Conservation (phyloP, 2,329 filamentous ascomycete species). For the Sphaceloma murrayae region DNA sequence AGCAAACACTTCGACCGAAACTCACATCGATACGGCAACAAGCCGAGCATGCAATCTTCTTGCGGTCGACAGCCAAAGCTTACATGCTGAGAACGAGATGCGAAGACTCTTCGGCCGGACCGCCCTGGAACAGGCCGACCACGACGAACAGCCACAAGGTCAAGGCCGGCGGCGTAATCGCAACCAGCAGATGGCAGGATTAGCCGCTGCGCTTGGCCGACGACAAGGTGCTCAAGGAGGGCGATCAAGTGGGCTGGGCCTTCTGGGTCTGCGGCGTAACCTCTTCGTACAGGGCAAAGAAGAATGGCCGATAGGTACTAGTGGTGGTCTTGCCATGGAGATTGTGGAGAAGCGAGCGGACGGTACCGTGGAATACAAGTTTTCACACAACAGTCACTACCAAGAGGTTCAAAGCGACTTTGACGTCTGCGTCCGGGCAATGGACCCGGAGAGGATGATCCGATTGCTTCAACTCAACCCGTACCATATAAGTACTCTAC, state of each 20-base stretch:
- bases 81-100: conserved; percentile 91
- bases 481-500: conserved; percentile 87
- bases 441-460: conserved; percentile 78
- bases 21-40: conserved; percentile 34
- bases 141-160: conserved; percentile 37
- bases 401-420: conserved; percentile 67
- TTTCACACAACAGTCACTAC: conserved; percentile 66
- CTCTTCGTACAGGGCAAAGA: conserved; percentile 80
- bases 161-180: conserved; percentile 48
- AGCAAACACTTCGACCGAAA: conserved; percentile 19
- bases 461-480: conserved; percentile 63
- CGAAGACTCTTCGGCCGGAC: conserved; percentile 59
- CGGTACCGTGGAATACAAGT: conserved; percentile 63
- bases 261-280: conserved; percentile 65
- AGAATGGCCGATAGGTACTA: conserved; percentile 70
- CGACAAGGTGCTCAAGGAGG: conserved; percentile 46
- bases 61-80: conserved; percentile 57
- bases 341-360: conserved; percentile 46
- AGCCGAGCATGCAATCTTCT: conserved; percentile 47
- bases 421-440: conserved; percentile 64
- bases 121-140: conserved; percentile 48
- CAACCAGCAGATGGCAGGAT: conserved; percentile 46
- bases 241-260: conserved; percentile 55
- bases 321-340: conserved; percentile 77
- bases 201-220: conserved; percentile 43